A percentile compares a stretch with the other conserved stretches of the same genome.
phyloP scores from a whole-genome alignment of 1,284 basidiomycete genomes.

The Ganoderma meredithae region DNA sequence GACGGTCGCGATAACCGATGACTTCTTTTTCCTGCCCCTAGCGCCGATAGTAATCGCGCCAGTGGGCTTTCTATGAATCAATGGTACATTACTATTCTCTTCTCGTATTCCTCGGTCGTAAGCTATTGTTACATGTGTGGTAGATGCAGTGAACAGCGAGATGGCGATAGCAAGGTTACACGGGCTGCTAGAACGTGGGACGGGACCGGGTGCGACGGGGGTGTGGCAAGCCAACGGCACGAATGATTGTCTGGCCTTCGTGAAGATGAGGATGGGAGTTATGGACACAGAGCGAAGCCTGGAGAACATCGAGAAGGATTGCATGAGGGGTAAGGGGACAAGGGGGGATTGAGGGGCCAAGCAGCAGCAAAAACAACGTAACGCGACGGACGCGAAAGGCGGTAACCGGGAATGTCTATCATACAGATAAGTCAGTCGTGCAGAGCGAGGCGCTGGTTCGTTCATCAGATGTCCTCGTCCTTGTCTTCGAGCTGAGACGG shows the following conservation, averaged over 20 bases:
- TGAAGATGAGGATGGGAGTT: neutral
- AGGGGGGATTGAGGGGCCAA: conserved; percentile 18
- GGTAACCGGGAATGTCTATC: conserved; percentile 28
- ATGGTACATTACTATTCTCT: conserved; percentile 35
- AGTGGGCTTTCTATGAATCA: conserved; percentile 9
- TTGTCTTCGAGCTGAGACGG: conserved; percentile 93
- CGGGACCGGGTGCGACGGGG: conserved; percentile 31
- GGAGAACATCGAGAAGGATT: neutral
- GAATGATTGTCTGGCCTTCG: conserved; percentile 6
- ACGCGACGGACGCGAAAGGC: conserved; percentile 23
- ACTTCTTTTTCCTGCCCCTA: neutral
- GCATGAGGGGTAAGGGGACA: conserved; percentile 17
- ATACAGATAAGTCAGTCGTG: conserved; percentile 35
- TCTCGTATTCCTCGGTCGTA: conserved; percentile 40
- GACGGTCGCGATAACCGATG: neutral
- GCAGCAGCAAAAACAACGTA: conserved; percentile 10
- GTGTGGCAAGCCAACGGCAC: conserved; percentile 17
- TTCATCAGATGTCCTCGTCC: conserved; percentile 79
- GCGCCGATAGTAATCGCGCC: neutral
- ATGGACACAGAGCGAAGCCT: neutral
- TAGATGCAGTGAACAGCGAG: conserved; percentile 43
- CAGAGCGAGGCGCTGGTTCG: conserved; percentile 19
- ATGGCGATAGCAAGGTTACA: conserved; percentile 45
- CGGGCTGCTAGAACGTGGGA: conserved; percentile 30
- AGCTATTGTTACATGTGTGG: conserved; percentile 45